These are phyloP conservation scores for Obelidium mucronatum DNA, from an alignment of 192 early-diverging fungal species.

Conservation along the genomic window DNA sequence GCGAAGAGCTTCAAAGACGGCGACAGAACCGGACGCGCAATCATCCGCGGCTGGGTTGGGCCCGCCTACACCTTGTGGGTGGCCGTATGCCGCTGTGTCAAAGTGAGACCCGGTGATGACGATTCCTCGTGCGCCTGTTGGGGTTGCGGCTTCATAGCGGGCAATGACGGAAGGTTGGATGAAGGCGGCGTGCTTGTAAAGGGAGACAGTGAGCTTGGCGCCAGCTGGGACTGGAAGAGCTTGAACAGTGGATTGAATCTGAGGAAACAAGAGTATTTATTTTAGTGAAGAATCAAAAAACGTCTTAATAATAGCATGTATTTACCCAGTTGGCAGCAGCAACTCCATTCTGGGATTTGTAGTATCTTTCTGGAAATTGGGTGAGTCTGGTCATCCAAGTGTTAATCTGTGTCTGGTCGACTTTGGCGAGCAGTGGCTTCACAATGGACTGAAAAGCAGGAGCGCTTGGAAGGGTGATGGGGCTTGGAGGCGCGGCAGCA, in stretches of 20 bases:
- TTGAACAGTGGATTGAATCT: background rate
- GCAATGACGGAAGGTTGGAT: conserved; percentile 44
- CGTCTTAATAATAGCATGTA: background rate
- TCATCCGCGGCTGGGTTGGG: conserved; percentile 42
- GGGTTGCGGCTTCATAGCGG: conserved; percentile 16
- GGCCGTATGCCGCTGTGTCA: background rate
- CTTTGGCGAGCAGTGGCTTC: too few relatives aligned
- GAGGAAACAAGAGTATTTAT: too few relatives aligned
- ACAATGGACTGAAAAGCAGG: background rate
- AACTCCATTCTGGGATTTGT: conserved; percentile 34
- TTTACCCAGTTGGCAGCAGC: conserved; percentile 32
- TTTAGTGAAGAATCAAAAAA: background rate
- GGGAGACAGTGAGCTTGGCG: conserved; percentile 25
- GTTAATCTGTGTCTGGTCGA: too few relatives aligned
- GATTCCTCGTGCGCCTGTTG: conserved; percentile 6
- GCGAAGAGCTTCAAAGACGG: conserved; percentile 74
- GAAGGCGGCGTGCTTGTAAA: conserved; percentile 20
- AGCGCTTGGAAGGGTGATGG: background rate
- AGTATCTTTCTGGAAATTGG: conserved; percentile 41
- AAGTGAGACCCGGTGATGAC: conserved; percentile 17
- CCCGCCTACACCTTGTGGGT: background rate
- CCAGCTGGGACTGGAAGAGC: conserved; percentile 3
- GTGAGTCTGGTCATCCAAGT: conserved; percentile 19
- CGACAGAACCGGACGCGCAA: conserved; percentile 36
- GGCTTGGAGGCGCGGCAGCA: background rate